Percentiles rank a stretch among this genome's conserved stretches.
Evolutionary conservation across 495 filamentous ascomycete genomes (phyloP).

Genomic region (Penicillium lagena): DNA sequence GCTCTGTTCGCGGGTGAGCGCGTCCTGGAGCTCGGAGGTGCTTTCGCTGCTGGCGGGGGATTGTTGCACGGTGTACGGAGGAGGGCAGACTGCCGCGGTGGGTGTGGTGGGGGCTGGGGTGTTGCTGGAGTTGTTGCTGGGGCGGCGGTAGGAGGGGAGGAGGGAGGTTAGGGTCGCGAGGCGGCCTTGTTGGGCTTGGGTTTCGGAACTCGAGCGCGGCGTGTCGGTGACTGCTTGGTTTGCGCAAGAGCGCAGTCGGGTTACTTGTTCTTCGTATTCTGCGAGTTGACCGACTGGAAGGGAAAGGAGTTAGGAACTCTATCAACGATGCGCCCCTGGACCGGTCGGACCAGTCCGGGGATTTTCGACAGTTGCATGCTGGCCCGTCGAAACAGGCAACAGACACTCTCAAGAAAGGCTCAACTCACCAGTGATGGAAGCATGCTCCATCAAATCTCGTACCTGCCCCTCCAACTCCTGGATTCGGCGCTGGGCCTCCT

Average conservation of each 20-base stretch:
- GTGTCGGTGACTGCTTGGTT: slow-evolving; percentile 14
- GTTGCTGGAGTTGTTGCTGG: slow-evolving; percentile 25
- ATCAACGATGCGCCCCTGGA: too few species aligned
- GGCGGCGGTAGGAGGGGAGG: slow-evolving; percentile 51
- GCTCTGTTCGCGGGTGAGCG: slow-evolving; percentile 61
- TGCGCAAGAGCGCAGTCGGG: slow-evolving; percentile 46
- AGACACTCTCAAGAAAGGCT: background rate
- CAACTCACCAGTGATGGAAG: slow-evolving; percentile 62
- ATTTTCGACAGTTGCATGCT: too few species aligned
- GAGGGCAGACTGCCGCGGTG: slow-evolving; percentile 14
- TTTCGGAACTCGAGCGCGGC: slow-evolving; percentile 30
- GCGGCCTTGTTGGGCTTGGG: slow-evolving; percentile 28
- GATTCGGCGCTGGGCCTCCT: slow-evolving; percentile 60
- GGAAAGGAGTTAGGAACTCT: background rate
- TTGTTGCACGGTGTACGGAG: slow-evolving; percentile 3
- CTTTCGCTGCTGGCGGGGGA: slow-evolving; percentile 22
- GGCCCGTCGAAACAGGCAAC: too few species aligned
- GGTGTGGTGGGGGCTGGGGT: slow-evolving; percentile 26
- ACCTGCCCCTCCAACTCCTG: slow-evolving; percentile 79
- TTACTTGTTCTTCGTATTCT: slow-evolving; percentile 91
- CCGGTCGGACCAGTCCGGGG: too few species aligned
- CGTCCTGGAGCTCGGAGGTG: slow-evolving; percentile 58
- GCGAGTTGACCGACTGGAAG: slow-evolving; percentile 66
- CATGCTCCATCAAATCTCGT: slow-evolving; percentile 64
- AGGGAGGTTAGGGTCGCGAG: slow-evolving; percentile 60